Percentiles rank a stretch among this genome's conserved stretches.
Conservation (phyloP, 345 rosid genomes). For the Arabidopsis thaliana region DNA sequence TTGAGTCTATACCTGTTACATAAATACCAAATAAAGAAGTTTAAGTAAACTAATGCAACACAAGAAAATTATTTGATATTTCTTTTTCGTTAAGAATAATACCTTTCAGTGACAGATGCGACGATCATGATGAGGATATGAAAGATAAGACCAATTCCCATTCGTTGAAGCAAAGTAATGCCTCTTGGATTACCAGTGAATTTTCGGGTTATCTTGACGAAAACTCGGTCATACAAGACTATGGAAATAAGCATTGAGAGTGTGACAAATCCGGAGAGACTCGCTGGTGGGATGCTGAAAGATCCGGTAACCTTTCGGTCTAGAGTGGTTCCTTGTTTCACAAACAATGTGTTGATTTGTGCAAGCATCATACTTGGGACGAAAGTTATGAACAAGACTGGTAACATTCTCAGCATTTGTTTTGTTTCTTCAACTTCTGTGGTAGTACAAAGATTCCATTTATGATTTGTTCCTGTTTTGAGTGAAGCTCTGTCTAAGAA, state of each 20-base stretch:
- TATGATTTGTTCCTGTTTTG: slow-evolving; percentile 54
- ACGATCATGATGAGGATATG: slow-evolving; percentile 58
- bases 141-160: slow-evolving; percentile 68
- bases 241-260: slow-evolving; percentile 69
- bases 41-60: no score
- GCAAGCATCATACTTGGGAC: slow-evolving; percentile 86
- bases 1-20: slow-evolving; percentile 58
- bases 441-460: slow-evolving; percentile 73
- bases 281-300: slow-evolving; percentile 70
- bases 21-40: no score
- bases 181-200: slow-evolving; percentile 75
- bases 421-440: slow-evolving; percentile 97
- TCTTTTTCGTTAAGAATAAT: neutral
- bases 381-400: slow-evolving; percentile 67
- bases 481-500: slow-evolving; percentile 75
- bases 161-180: slow-evolving; percentile 73
- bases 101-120: slow-evolving; percentile 58
- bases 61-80: no score
- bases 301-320: slow-evolving; percentile 55
- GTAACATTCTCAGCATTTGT: slow-evolving; percentile 89
- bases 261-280: slow-evolving; percentile 69
- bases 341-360: slow-evolving; percentile 74
- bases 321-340: slow-evolving; percentile 94
- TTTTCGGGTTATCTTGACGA: slow-evolving; percentile 52
- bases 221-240: slow-evolving; percentile 56